Conservation (phyloP, 2,329 filamentous ascomycete species). For the Xylaria hypoxylon region DNA sequence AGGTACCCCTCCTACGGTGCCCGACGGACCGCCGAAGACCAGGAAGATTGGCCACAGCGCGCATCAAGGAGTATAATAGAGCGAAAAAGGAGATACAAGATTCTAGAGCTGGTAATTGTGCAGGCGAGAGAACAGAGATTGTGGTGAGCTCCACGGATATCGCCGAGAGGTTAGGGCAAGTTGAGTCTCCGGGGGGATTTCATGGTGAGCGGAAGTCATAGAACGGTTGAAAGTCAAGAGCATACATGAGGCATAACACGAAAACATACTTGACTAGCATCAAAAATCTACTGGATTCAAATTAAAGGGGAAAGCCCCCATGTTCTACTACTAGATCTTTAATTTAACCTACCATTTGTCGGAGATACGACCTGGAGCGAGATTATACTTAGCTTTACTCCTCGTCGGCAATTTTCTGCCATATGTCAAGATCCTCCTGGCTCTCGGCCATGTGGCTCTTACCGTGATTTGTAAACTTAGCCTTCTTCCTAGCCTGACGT, state of each 20-base stretch:
- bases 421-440: conserved; percentile 38
- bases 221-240: not conserved
- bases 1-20: conserved; percentile 60
- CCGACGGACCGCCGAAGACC: conserved; percentile 58
- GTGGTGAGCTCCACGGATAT: conserved; percentile 40
- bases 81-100: conserved; percentile 54
- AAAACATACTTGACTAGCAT: not conserved
- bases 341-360: conserved; percentile 1
- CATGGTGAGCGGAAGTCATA: conserved; percentile 20
- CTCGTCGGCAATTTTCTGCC: conserved; percentile 39
- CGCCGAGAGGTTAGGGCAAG: conserved; percentile 43
- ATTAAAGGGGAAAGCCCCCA: not conserved
- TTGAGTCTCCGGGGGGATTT: conserved; percentile 46
- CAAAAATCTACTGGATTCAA: not conserved
- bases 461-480: not conserved
- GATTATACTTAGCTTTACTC: conserved; percentile 19
- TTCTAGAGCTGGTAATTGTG: not conserved
- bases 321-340: not conserved
- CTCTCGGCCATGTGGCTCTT: not conserved
- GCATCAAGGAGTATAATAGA: conserved; percentile 58
- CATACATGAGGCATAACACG: not conserved
- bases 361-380: not conserved
- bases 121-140: conserved; percentile 9
- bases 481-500: too few relatives aligned
- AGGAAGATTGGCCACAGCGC: conserved; percentile 55